Base-by-base conservation (phyloP, 2,329 filamentous ascomycete species). In the Magnaporthiopsis rhizophila region DNA sequence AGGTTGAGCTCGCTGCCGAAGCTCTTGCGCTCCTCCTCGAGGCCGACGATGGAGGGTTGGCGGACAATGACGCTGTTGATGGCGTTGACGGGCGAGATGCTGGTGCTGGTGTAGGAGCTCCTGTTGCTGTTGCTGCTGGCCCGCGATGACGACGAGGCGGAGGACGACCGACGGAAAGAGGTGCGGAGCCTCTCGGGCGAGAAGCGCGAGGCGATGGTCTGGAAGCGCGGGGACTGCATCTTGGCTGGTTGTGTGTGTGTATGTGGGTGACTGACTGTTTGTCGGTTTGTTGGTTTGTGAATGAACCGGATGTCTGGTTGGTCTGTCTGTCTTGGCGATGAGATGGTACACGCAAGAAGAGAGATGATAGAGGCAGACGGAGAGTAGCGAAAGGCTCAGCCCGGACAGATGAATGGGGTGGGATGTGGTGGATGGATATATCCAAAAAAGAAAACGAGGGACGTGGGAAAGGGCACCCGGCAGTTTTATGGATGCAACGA, bases 51-150 rank as follows among this genome's bases (percentile, higher is more conserved):
- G 24, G 82, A 85, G 15, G 83, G 82, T 68, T 84, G 83, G n/a
- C 80, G 78, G 69, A 81, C 79, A 66, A 87, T 81, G 71, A 87
- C 78, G 69, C 78, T 81, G 76, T 86, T 86, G 77, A 87, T 84
- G 62, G 82, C 81, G 72, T 74, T 78, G 21, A 77, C 76, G 3
- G 78, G 78, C 32, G 76, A 75, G 34, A 77, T 79, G 58, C 79
- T 79, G 34, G 75, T 74, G 30, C 82, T 83, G 36, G 74, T 73
- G 67, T 75, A 78, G 4, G 80, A 80, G 66, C 71, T 72, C 62
- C 74, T 69, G 61, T 76, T 77, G 67, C 76, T 79, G 65, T 77
- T 78, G 21, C 76, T 71, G 28, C 72, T 71, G 12, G 79, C 78
- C 0, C 72, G 72, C 1, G 70, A 64, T 11, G 71, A 65, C n/a